Base-by-base conservation (phyloP, 2,329 filamentous ascomycete species). In the Penicillium frequentans region DNA sequence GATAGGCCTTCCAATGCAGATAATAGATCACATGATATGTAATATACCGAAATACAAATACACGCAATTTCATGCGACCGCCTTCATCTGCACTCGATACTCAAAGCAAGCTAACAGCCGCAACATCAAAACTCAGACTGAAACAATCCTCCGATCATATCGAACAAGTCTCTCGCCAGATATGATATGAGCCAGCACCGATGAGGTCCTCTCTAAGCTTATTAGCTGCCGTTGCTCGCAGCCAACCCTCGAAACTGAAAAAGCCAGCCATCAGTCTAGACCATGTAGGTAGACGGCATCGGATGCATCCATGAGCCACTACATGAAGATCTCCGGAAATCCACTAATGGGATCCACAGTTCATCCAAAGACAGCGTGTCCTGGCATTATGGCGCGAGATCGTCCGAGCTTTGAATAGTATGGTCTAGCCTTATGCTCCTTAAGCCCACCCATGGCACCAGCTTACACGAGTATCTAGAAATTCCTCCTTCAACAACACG, bases 311-410 rank as follows among this genome's bases (percentile, higher is more conserved):
- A 29, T 19, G 21, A n/a, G 14, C 10, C 23, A 39, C 8, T 29
- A 6, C 33, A 11, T 19, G n/a, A 9, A 43, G n/a, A 29, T 7
- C 8, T 29, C 24, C 26, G 16, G 16, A 7, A 26, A 16, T 21
- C 42, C n/a, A 23, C 42, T 46, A 47, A 53, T 35, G 3, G 16
- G 6, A n/a, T 27, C 14, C 4, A 23, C 31, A 76, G 74, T 79
- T 79, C 44, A 72, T 79, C 35, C 74, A 77, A 60, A 70, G 74
- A 52, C 74, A 77, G 50, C 72, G 76, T 8, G 75, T 75, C 0
- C 59, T 79, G n/a, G 56, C 68, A n/a, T 62, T 79, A 9, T 79
- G 75, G 72, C 72, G 77, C 16, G 73, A 76, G 31, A 76, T 79
- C 33, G 63, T 77, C 11, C 66, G 77, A 48, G 70, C 73, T 39